Evolutionary conservation across 768 basidiomycete species (phyloP), one percentile per base, ranked within the genome.

Genomic region (Panus rudis): DNA sequence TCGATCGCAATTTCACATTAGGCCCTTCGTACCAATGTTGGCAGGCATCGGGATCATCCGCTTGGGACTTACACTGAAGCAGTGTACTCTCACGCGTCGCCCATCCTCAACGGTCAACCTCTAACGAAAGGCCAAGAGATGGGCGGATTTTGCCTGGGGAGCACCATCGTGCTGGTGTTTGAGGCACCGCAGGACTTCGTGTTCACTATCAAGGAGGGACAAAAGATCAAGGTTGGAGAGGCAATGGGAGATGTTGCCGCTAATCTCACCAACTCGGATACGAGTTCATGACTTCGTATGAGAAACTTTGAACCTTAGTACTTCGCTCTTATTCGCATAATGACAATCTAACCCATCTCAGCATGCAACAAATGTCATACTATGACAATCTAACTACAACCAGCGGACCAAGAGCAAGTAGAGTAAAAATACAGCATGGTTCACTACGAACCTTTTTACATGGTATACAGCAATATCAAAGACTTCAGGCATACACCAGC

Each of bases 121-220:
- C 71, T 97, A 34, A 70, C 69, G 0, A 73, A 86, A 1, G 93
- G 89, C 1, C 88, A 96, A 61, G 93, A 99, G 68, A 91, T 97
- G 87, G 96, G 96, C 24, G 96, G 93, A 1, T 99, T 99, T 67
- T 85, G 82, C 55, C 70, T 98, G 3, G 93, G 93, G 4, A 91
- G 87, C 63, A 98, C 94, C 4, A 89, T 98, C 55, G 94, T 99
- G 16, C 73, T 98, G 37, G 90, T 98, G 1, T 96, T 97, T 56
- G 96, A 99, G 65, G 96, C 93, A 0, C 94, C 96, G 0, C 66
- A 71, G 41, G 66, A 79, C 26, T 99, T 93, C 58, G 75, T 79
- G 61, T 96, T 94, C 55, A 60, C 68, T 1, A 76, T 92, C 13
- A 68, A 78, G 48, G 73, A 81, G 2, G 90, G 92, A 2, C 75